phyloP scores from a whole-genome alignment of 371 early-diverging fungal species.

The Mortierella sp. region DNA sequence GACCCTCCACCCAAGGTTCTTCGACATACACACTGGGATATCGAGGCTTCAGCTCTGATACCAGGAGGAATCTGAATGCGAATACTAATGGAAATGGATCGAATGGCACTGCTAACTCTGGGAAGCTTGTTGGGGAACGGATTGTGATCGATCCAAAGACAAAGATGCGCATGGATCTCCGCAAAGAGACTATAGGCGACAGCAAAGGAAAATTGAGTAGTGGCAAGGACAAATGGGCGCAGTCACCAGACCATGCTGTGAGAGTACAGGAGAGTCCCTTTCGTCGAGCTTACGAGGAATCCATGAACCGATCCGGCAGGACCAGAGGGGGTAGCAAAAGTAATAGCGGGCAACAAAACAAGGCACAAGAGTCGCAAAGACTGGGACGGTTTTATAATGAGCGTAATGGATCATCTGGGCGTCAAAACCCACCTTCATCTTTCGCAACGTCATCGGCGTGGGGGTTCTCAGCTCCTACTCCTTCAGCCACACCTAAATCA shows the following conservation, averaged over 20 bases:
- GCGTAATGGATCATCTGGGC: constrained; percentile 6
- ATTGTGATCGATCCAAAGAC: constrained; percentile 44
- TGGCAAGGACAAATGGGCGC: constrained; percentile 32
- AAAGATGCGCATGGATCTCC: constrained; percentile 50
- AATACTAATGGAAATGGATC: constrained; percentile 9
- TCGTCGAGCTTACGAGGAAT: constrained; percentile 39
- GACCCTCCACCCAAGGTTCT: constrained; percentile 2
- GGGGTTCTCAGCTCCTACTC: constrained; percentile 30
- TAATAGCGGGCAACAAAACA: constrained; percentile 9
- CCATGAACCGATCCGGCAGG: constrained; percentile 14
- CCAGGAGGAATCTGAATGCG: constrained; percentile 15
- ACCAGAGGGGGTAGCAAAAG: constrained; percentile 3
- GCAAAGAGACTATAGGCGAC: constrained; percentile 31
- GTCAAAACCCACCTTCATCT: constrained; percentile 33
- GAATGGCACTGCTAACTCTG: constrained; percentile 8
- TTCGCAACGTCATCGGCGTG: constrained; percentile 37
- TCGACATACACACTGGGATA: background rate
- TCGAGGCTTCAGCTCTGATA: constrained; percentile 32
- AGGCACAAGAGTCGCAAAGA: constrained; percentile 15
- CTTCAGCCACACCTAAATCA: constrained; percentile 9
- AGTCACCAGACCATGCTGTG: constrained; percentile 16
- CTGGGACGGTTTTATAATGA: constrained; percentile 33
- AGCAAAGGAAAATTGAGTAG: background rate
- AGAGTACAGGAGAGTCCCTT: constrained; percentile 32
- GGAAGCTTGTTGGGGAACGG: constrained; percentile 29